phyloP scores from a whole-genome alignment of 257 asterid genomes.

The Penstemon davidsonii region DNA sequence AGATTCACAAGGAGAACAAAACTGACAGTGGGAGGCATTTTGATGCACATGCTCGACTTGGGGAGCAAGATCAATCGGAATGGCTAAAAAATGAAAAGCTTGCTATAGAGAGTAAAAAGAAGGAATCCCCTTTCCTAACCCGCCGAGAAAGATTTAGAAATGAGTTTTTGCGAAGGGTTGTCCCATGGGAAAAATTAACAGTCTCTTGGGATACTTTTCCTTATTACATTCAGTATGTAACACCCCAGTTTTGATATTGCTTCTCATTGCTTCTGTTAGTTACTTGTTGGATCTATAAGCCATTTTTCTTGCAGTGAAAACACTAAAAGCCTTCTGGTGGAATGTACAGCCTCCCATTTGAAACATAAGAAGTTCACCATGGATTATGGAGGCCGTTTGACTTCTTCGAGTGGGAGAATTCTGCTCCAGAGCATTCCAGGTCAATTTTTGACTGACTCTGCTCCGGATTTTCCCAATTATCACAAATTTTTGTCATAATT shows the following conservation, averaged over 20 bases:
- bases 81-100: conserved; percentile 87
- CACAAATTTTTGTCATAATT: conserved; percentile 2
- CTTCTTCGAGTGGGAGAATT: conserved; percentile 87
- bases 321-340: conserved; percentile 73
- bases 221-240: conserved; percentile 73
- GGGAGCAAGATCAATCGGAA: conserved; percentile 89
- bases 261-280: conserved; percentile 12
- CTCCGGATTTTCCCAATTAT: conserved; percentile 12
- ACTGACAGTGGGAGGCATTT: conserved; percentile 33
- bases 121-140: conserved; percentile 81
- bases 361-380: conserved; percentile 66
- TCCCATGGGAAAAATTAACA: conserved; percentile 90
- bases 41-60: conserved; percentile 87
- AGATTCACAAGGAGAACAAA: conserved; percentile 40
- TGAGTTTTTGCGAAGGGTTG: conserved; percentile 77
- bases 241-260: conserved; percentile 15
- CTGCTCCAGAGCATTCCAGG: conserved; percentile 90
- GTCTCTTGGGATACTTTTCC: conserved; percentile 97
- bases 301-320: conserved; percentile 58
- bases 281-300: conserved; percentile 36
- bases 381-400: conserved; percentile 71
- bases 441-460: conserved; percentile 26
- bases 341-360: conserved; percentile 88
- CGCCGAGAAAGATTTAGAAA: conserved; percentile 74
- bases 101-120: conserved; percentile 77